Base-by-base conservation (phyloP, 306 rosid species). In the Arachis stenosperma region DNA sequence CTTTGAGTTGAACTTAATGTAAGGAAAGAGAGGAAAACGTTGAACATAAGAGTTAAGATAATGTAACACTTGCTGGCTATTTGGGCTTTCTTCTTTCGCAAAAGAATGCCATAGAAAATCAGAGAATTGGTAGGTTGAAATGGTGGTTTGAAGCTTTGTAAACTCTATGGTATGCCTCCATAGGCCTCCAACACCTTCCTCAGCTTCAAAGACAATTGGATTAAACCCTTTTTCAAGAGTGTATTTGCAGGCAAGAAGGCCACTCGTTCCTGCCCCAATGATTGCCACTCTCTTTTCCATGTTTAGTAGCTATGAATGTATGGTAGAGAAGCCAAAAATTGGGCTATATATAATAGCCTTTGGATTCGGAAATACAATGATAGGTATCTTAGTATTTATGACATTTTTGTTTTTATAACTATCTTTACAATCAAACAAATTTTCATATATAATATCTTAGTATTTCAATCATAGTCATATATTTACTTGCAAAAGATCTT, bases 101-200 rank as follows among this genome's bases (percentile, higher is more conserved):
- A 75, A 71, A 78, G 88, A 79, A 61, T 78, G 84, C 92, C 92
- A 88, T 10, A 88, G 82, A 69, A 85, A 83, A 78, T 88, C 90
- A 1, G 72, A 47, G 61, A 88, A 85, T 6, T 65, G 71, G 42
- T 41, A 83, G 5, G 15, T 0, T 39, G 37, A 29, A 62, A 7
- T 83, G 29, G 29, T 15, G 59, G 47, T 83, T 54, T 88, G 88
- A 52, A 85, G 90, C 61, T 79, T 83, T 6, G 92, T 88, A 9
- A 88, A 79, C 6, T 69, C 67, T 15, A 71, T 71, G 0, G 88
- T 81, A 13, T 73, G 86, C 27, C 78, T 72, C 90, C 90, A 85
- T 1, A 81, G 44, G 8, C 92, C 92, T 79, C 90, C 90, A 2
- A 79, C n/a, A 13, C 54, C 71, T 37, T 85, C 83, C 30, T 79